Base-by-base conservation (phyloP, 2,329 filamentous ascomycete species). In the Fusarium torulosum region DNA sequence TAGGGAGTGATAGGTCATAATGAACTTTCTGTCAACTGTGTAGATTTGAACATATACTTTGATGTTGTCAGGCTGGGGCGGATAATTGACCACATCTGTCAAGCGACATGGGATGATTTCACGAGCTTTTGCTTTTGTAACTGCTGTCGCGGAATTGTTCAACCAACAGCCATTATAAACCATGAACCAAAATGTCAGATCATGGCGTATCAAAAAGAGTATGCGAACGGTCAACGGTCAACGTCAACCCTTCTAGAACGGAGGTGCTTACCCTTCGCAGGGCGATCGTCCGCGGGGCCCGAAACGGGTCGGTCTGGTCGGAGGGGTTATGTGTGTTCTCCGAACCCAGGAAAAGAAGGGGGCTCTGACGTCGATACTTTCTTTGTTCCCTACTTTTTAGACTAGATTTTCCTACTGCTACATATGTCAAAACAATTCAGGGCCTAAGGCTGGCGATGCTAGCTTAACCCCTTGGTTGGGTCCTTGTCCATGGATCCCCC, bases 201-300 rank as follows among this genome's bases (percentile, higher is more conserved):
- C 59, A 63, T 63, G 25, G 41, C 17, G n/a, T 27, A 25, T 37
- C 43, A 15, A 29, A 23, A 44, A 33, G 17, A n/a, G 17, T 35
- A 35, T 35, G 15, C 9, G 49, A 67, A 65, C 5, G 9, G 8
- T 25, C 7, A n/a, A n/a, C n/a, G n/a, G n/a, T n/a, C n/a, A n/a
- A n/a, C n/a, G 23, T 23, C 4, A 29, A 13, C 27, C 27, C 59
- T 68, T 68, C 64, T 67, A 65, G 64, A 65, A 67, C 59, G 64
- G 64, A 68, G 59, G n/a, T 54, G 29, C 20, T 64, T 68, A 35
- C 64, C 59, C 29, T 65, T 65, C 62, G 19, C 54, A 54, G 53
- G 21, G 25, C n/a, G 20, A 54, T 37, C 27, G 35, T 40, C 59
- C 59, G 59, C 42, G 27, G 27, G 23, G 42, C 37, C 50, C 49